phyloP scores from a whole-genome alignment of 305 asterid genomes.

The Fraxinus nigra region DNA sequence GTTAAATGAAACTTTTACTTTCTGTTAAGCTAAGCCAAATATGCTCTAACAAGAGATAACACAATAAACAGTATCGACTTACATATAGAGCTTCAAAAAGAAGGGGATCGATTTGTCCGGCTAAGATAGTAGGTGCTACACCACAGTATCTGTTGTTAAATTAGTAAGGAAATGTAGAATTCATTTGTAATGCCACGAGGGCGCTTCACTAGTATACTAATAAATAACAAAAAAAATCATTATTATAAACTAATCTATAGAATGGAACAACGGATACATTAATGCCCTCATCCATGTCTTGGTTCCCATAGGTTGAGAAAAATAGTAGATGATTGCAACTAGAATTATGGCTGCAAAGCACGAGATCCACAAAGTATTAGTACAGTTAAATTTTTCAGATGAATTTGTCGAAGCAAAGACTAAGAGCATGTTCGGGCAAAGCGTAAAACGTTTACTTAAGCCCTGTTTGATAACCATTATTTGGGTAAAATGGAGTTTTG shows the following conservation, averaged over 20 bases:
- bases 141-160: conserved; percentile 65
- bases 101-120: conserved; percentile 78
- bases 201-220: not conserved
- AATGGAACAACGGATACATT: conserved; percentile 58
- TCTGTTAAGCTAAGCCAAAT: not conserved
- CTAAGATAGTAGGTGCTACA: conserved; percentile 71
- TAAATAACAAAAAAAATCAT: not conserved
- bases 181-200: not conserved
- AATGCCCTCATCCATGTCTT: conserved; percentile 72
- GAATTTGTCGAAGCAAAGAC: not conserved
- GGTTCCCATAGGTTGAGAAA: conserved; percentile 78
- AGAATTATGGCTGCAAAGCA: conserved; percentile 73
- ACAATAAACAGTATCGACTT: conserved; percentile 32
- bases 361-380: conserved; percentile 5
- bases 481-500: not conserved
- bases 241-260: not conserved
- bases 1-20: not conserved
- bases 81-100: conserved; percentile 90
- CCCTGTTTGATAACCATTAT: not conserved
- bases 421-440: not conserved
- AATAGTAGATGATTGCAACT: conserved; percentile 79
- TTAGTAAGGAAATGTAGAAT: conserved; percentile 35
- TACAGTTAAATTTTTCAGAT: not conserved
- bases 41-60: not conserved
- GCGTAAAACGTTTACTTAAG: not conserved